A percentile compares a stretch with the other conserved stretches of the same genome.
These are phyloP conservation scores for Torulaspora globosa DNA, from an alignment of 1,139 yeast genomes.

Conservation along the genomic window DNA sequence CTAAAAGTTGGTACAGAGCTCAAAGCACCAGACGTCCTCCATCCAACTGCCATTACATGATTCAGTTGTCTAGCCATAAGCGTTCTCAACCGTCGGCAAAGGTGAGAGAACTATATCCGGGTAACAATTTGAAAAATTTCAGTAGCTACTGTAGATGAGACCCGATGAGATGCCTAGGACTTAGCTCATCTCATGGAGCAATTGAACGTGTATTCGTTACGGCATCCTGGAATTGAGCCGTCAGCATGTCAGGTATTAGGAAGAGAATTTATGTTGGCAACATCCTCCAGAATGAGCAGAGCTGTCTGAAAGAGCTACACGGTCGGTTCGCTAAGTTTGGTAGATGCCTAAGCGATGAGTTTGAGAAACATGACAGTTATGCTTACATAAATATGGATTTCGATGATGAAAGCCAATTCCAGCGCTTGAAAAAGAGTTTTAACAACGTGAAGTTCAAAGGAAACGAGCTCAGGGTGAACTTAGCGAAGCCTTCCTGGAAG, in stretches of 20 bases:
- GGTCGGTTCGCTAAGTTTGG: slow-evolving; percentile 52
- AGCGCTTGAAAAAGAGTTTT: slow-evolving; percentile 51
- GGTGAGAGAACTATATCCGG: background rate
- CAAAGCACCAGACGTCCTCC: background rate
- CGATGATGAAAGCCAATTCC: slow-evolving; percentile 42
- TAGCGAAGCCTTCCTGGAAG: slow-evolving; percentile 45
- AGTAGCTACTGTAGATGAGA: background rate
- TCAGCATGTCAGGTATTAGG: slow-evolving; percentile 16
- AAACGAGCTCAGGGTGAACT: slow-evolving; percentile 52
- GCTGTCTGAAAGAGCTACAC: slow-evolving; percentile 37
- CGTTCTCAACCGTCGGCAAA: background rate
- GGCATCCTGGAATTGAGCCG: background rate
- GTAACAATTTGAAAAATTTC: slow-evolving; percentile 5
- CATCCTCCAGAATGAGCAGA: slow-evolving; percentile 40
- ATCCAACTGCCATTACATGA: background rate
- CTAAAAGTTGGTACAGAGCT: background rate
- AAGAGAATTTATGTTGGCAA: slow-evolving; percentile 51
- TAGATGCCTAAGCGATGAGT: slow-evolving; percentile 38
- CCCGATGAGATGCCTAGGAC: slow-evolving; percentile 11
- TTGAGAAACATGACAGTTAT: slow-evolving; percentile 49
- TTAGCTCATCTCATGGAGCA: background rate
- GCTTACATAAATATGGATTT: slow-evolving; percentile 62
- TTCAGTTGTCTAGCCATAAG: background rate
- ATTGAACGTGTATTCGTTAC: background rate
- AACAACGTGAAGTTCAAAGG: slow-evolving; percentile 78